These are phyloP conservation scores for Cinnamomum micranthum DNA, from an alignment of 164 flowering plant genomes.

Conservation along the genomic window DNA sequence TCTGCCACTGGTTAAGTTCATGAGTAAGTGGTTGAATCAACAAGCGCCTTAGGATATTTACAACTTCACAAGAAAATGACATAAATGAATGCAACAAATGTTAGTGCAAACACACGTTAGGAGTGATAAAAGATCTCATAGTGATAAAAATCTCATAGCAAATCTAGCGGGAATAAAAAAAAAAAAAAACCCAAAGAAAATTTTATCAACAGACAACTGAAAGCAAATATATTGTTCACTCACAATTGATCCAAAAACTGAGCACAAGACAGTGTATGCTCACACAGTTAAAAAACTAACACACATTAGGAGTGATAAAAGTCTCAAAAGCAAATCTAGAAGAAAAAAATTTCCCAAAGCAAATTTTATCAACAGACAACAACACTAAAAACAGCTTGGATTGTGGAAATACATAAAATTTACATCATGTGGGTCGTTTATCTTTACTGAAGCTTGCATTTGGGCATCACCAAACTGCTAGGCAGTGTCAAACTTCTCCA, in stretches of 20 bases:
- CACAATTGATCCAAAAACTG: not conserved
- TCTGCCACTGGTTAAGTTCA: too few species aligned
- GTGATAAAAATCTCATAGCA: too few species aligned
- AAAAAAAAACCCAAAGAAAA: not conserved
- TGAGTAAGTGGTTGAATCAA: not conserved
- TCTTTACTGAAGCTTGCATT: conserved; percentile 22
- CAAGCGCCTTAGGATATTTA: not conserved
- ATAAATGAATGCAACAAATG: not conserved
- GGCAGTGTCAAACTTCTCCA: conserved; percentile 49
- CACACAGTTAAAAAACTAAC: not conserved
- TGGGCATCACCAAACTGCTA: conserved; percentile 46
- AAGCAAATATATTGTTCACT: too few species aligned
- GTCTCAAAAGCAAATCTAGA: too few species aligned
- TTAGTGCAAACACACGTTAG: not conserved
- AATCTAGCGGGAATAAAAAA: too few species aligned
- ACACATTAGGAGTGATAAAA: not conserved
- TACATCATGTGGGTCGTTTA: conserved; percentile 18
- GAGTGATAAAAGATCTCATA: too few species aligned
- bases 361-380: not conserved
- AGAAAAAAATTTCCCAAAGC: not conserved
- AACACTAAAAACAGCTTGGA: not conserved
- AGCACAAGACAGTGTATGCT: not conserved
- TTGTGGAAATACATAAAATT: conserved; percentile 5
- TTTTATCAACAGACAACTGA: not conserved
- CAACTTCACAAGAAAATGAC: not conserved